Evolutionary conservation across 2,329 filamentous ascomycete species (phyloP), one percentile per base, ranked within the genome.

Genomic region (Neonectria punicea): DNA sequence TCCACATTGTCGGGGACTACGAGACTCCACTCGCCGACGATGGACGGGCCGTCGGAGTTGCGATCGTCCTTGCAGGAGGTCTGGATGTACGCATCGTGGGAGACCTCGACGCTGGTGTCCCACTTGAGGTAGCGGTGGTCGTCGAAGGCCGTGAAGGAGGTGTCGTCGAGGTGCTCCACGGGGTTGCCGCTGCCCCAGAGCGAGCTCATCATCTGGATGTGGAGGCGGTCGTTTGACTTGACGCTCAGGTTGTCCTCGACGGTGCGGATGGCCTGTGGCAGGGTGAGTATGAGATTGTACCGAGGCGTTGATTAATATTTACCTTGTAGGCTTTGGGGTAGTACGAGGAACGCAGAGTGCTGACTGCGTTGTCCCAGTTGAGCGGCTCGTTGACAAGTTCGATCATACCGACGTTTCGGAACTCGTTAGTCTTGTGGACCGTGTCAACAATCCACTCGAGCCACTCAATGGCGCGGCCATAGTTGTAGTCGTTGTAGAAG

Each of bases 41-140:
- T 81, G 34, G 82, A 82, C 4, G 65, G 60, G 6, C 70, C 70
- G 68, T 83, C 80, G 14, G 76, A 76, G 65, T 78, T 79, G 47
- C 82, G 81, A 66, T 85, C 77, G 65, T 82, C 80, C 16, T 69
- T 78, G 77, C 88, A 90, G 0, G 84, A 85, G 4, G 81, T 79
- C 9, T 71, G 57, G 62, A 90, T 79, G 68, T 89, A 89, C 11
- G 77, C 74, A 5, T 76, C 68, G 39, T 81, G 66, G 1, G 62
- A 69, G 68, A 82, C 82, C 3, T 58, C 28, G 16, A 75, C 63
- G 53, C 60, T 69, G 5, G 63, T 66, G n/a, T 74, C 73, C 80
- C 83, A 89, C 73, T 89, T 89, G 47, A 88, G 76, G 74, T 89
- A 90, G 32, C 85, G 82, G 73, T 89, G 87, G 76, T 88, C 84